Conservation (phyloP, 2,329 filamentous ascomycete genomes). For the Thelonectria blattea region DNA sequence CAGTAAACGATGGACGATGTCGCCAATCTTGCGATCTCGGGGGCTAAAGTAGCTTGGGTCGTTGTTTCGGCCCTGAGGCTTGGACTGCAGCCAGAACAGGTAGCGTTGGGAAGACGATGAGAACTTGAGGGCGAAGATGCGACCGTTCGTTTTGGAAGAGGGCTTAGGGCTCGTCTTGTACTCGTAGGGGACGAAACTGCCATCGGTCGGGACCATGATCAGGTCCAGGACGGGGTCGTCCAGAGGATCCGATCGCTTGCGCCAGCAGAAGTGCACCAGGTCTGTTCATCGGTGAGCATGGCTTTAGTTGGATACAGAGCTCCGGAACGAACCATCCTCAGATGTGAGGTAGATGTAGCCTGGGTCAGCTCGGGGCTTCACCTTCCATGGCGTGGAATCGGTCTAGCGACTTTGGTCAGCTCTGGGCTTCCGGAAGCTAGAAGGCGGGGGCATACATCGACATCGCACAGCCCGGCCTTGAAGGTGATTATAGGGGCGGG, state of each 20-base stretch:
- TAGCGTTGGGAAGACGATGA: conserved; percentile 88
- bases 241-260: conserved; percentile 73
- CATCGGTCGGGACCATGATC: conserved; percentile 91
- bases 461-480: conserved; percentile 89
- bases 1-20: conserved; percentile 83
- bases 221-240: conserved; percentile 84
- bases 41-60: conserved; percentile 82
- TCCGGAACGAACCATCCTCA: conserved; percentile 73
- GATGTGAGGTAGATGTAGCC: conserved; percentile 93
- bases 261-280: conserved; percentile 97
- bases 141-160: conserved; percentile 76
- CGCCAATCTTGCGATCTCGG: conserved; percentile 84
- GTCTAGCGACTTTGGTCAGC: conserved; percentile 41
- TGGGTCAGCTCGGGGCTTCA: conserved; percentile 73
- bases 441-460: conserved; percentile 67
- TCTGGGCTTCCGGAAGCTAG: conserved; percentile 11
- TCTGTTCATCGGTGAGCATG: conserved; percentile 56
- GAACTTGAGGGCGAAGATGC: conserved; percentile 94
- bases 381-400: conserved; percentile 68
- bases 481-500: conserved; percentile 93
- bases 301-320: neutral
- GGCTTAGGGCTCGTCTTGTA: conserved; percentile 61
- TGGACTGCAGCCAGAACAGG: conserved; percentile 96
- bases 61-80: conserved; percentile 72
- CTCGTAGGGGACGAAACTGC: conserved; percentile 84